Evolutionary conservation across 2,329 filamentous ascomycete species (phyloP), one percentile per base, ranked within the genome.

Genomic region (Venturia effusa): DNA sequence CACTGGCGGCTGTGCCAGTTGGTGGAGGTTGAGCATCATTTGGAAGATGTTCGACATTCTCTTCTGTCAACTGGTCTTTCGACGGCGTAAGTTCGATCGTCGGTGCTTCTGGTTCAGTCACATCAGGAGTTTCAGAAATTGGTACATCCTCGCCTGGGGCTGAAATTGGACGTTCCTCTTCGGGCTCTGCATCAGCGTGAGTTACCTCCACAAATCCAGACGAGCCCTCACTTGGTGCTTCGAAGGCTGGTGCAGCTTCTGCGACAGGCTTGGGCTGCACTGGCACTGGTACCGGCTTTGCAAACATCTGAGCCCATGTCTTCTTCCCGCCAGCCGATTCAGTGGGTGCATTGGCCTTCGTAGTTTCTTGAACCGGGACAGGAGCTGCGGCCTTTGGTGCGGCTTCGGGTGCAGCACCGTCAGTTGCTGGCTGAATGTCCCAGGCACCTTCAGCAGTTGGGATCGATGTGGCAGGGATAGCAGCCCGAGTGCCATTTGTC

Each of bases 41-140:
- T 68, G 87, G 88, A 69, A 97, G 83, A 77, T 93, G 90, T 74
- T 96, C 92, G 65, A 97, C 88, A 76, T 97, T 97, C 70, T 87
- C 88, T 78, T 93, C 87, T 34, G 93, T 97, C 68, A 97, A 83
- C 71, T 92, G 86, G 74, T 92, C 90, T 76, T 89, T 88, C 30
- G 90, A 84, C 19, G 89, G 88, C 59, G 83, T 82, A 57, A 93
- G 76, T 59, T 82, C 79, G 43, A 64, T 55, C 8, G 63, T 30
- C n/a, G 73, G 71, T 59, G 76, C 74, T 41, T 76, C 72, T 64
- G 71, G 70, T 37, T 71, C 69, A 19, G 57, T 37, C 11, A 62
- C 24, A 24, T 64, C 59, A 54, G 65, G 64, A 43, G 66, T 59
- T 43, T 67, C 66, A 51, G 73, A 71, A 10, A 70, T 66, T 8